A percentile compares a stretch with the other conserved stretches of the same genome.
phyloP scores from a whole-genome alignment of 257 asterid genomes.

The Solanum clarkiae region DNA sequence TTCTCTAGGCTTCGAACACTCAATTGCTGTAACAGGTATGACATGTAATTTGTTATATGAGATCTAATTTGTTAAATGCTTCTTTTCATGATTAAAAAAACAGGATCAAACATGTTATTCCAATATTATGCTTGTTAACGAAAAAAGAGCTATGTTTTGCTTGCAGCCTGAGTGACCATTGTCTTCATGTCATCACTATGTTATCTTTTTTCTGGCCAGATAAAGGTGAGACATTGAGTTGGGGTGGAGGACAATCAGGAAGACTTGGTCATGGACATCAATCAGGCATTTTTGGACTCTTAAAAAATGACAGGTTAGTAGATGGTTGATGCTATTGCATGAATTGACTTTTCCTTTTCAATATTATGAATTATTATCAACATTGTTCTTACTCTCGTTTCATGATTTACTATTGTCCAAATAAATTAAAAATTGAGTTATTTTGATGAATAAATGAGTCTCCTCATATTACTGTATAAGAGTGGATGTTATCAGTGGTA shows the following conservation, averaged over 20 bases:
- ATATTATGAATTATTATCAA: neutral
- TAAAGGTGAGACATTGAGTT: slow-evolving; percentile 85
- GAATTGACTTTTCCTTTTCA: neutral
- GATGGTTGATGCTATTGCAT: slow-evolving; percentile 1
- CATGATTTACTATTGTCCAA: neutral
- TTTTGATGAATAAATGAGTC: neutral
- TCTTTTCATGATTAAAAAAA: neutral
- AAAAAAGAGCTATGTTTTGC: neutral
- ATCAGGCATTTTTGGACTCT: slow-evolving; percentile 64
- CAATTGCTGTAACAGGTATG: slow-evolving; percentile 92
- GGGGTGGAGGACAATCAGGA: slow-evolving; percentile 97
- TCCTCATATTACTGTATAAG: neutral
- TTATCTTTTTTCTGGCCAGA: slow-evolving; percentile 30
- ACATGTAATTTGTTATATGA: neutral
- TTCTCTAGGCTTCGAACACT: slow-evolving; percentile 85
- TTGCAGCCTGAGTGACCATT: neutral
- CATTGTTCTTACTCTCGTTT: neutral
- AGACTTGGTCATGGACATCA: slow-evolving; percentile 94
- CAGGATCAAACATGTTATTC: neutral
- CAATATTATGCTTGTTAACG: neutral
- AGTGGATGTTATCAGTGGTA: neutral
- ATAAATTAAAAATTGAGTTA: neutral
- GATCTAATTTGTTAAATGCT: neutral
- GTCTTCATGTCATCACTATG: neutral
- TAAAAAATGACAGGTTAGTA: slow-evolving; percentile 58